Evolutionary conservation across 2,329 filamentous ascomycete species (phyloP).

Genomic region (Furcasterigmium furcatum): DNA sequence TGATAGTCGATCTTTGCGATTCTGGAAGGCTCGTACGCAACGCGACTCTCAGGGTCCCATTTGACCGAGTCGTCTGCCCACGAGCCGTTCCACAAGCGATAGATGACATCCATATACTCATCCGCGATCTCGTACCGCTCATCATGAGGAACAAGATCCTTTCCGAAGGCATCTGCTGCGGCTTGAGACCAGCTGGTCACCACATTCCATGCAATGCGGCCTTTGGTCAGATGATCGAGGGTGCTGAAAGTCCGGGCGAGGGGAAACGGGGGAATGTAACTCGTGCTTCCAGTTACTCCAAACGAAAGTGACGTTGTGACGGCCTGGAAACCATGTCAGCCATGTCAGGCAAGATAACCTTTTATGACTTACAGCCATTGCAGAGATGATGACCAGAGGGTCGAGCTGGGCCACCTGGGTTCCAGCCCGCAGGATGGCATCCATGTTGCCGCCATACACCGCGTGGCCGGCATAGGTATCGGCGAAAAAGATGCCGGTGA

Average conservation of each 20-base stretch:
- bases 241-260: constrained; percentile 61
- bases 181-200: constrained; percentile 57
- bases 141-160: constrained; percentile 57
- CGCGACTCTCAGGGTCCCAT: constrained; percentile 48
- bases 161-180: constrained; percentile 60
- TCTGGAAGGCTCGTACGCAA: constrained; percentile 55
- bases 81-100: constrained; percentile 55
- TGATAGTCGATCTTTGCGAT: constrained; percentile 57
- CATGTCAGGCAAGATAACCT: too few relatives aligned
- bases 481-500: constrained; percentile 9
- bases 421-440: neutral
- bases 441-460: constrained; percentile 50
- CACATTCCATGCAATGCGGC: constrained; percentile 64
- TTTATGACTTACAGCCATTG: too few relatives aligned
- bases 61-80: constrained; percentile 56
- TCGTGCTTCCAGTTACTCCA: constrained; percentile 60
- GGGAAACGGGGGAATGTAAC: constrained; percentile 59
- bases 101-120: constrained; percentile 58
- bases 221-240: constrained; percentile 58
- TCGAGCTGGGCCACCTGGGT: neutral
- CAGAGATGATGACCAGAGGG: neutral
- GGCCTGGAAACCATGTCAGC: neutral
- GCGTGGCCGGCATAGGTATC: constrained; percentile 46
- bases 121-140: constrained; percentile 59
- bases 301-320: constrained; percentile 61